These are phyloP conservation scores for Eimeria mitis DNA, from an alignment of 169 alveolate genomes.

Conservation along the genomic window DNA sequence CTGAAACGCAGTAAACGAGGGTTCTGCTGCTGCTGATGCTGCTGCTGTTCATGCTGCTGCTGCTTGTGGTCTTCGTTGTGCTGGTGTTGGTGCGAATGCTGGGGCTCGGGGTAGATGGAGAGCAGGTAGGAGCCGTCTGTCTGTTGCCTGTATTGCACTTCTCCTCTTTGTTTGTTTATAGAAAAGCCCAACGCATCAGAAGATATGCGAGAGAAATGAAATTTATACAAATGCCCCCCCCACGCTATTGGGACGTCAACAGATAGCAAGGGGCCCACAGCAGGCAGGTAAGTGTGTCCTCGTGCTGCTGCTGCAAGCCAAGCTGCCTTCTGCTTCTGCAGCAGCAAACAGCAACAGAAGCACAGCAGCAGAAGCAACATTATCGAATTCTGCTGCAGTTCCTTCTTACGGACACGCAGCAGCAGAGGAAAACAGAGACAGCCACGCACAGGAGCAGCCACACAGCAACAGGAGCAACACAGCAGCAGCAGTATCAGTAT, in stretches of 20 bases:
- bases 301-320: conserved; percentile 28
- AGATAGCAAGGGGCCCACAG: conserved; percentile 49
- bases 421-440: neutral
- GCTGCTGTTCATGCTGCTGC: neutral
- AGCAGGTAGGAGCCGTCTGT: conserved; percentile 83
- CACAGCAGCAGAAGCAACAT: neutral
- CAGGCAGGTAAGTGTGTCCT: conserved; percentile 30
- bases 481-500: neutral
- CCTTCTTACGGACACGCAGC: neutral
- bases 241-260: conserved; percentile 23
- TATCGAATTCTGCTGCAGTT: neutral
- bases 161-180: conserved; percentile 41
- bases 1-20: conserved; percentile 37
- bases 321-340: conserved; percentile 33
- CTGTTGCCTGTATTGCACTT: conserved; percentile 78
- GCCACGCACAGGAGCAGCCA: neutral
- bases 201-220: neutral
- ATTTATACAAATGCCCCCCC: neutral
- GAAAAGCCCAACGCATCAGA: conserved; percentile 10
- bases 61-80: too few relatives aligned
- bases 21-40: conserved; percentile 19
- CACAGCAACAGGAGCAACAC: neutral
- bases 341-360: neutral
- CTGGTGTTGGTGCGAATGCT: too few relatives aligned
- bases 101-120: conserved; percentile 41